Base-by-base conservation (phyloP, 176 grass and related monocot genomes). In the Zea luxurians region DNA sequence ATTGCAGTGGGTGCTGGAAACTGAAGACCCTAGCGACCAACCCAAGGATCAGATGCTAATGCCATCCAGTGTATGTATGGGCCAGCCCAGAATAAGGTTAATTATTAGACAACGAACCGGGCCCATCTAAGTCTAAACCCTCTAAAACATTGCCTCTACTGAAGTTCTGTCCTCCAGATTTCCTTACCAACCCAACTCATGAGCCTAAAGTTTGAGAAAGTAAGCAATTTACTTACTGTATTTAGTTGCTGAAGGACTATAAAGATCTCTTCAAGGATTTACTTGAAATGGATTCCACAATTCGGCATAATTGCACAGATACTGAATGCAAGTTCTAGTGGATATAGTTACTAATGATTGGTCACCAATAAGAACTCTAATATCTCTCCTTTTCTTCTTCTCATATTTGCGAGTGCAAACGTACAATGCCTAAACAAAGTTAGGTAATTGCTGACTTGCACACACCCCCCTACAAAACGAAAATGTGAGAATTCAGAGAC, bases 11-110 rank as follows among this genome's bases (percentile, higher is more conserved):
- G 59, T 76, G 71, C 72, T 75, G 77, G 65, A 65, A 77, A 65
- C 80, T 85, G 78, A 85, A 66, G 75, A 40, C 61, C 27, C 75
- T 66, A 66, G 75, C 77, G 60, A 66, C 73, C 66, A 67, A 64
- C 61, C 35, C 71, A 78, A 89, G 73, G 78, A 89, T 85, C 87
- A 72, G 82, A 89, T 89, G 72, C 87, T 85, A 85, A 66, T 81
- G 78, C 5, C 59, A 78, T 85, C 66, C 78, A 89, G 5, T 73
- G 20, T 12, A 81, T 61, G 37, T 21, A 81, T 89, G 87, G 73
- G 66, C 73, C 82, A 89, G 50, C 66, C 61, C 49, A 66, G 43
- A 81, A 61, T 89, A 78, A 67, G 73, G 67, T 82, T 85, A 85
- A 82, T 72, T 78, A 49, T 83, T 75, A 71, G 48, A 36, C 48